Evolutionary conservation across 1,284 basidiomycete species (phyloP).

Genomic region (Inonotus hispidus): DNA sequence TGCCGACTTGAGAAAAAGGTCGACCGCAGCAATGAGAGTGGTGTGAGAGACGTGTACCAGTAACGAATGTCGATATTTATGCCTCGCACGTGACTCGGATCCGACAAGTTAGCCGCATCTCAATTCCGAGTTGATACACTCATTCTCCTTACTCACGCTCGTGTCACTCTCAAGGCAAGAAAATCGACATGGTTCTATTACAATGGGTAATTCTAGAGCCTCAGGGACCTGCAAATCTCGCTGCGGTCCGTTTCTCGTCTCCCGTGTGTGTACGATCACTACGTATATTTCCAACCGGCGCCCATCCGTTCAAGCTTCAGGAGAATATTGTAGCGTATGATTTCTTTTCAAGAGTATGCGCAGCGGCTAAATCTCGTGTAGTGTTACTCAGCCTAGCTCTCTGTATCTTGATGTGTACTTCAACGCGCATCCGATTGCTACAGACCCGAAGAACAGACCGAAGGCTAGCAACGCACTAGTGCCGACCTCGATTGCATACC

Average conservation of each 20-base stretch:
- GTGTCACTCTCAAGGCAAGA: not conserved
- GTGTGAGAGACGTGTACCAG: not conserved
- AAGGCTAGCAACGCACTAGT: constrained; percentile 63
- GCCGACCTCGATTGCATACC: constrained; percentile 65
- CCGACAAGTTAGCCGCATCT: not conserved
- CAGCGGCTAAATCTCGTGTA: constrained; percentile 25
- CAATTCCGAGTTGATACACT: not conserved
- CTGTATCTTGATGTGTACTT: constrained; percentile 72
- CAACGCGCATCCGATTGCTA: constrained; percentile 48
- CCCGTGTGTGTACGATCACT: constrained; percentile 60
- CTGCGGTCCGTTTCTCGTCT: constrained; percentile 58
- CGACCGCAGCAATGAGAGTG: not conserved
- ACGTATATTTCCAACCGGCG: constrained; percentile 55
- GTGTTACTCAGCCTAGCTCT: constrained; percentile 62
- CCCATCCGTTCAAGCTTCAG: constrained; percentile 52
- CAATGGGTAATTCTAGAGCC: constrained; percentile 66
- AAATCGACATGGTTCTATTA: constrained; percentile 39
- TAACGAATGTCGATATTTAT: not conserved
- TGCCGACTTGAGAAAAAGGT: not conserved
- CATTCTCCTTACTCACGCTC: not conserved
- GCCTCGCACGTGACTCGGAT: not conserved
- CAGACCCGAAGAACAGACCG: constrained; percentile 35
- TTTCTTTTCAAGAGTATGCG: not conserved
- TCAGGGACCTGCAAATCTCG: constrained; percentile 45
- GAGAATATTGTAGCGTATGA: constrained; percentile 52